phyloP scores from a whole-genome alignment of 2,329 filamentous ascomycete genomes.

The Canariomyces notabilis region DNA sequence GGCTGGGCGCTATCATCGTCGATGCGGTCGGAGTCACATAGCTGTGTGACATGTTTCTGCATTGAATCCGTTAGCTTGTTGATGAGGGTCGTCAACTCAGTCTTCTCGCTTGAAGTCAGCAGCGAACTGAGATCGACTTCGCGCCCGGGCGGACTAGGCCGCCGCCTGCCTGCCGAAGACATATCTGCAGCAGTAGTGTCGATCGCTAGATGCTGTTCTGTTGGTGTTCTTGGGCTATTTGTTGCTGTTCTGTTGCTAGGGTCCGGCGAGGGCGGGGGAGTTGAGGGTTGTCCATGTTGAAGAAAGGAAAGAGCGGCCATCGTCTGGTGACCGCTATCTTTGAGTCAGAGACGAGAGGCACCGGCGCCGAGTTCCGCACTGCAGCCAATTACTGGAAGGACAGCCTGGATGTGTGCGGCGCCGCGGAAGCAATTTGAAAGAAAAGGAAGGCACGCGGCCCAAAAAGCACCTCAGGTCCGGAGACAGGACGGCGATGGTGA shows the following conservation, averaged over 20 bases:
- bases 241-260: constrained; percentile 1
- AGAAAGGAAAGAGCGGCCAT: constrained; percentile 3
- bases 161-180: constrained; percentile 35
- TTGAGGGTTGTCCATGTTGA: constrained; percentile 8
- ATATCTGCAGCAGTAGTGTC: constrained; percentile 28
- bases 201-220: constrained; percentile 3
- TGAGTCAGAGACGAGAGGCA: background rate
- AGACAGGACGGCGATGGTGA: background rate
- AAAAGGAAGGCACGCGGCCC: background rate
- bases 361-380: background rate
- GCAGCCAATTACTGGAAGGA: background rate
- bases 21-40: constrained; percentile 43
- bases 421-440: background rate
- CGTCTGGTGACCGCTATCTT: constrained; percentile 6
- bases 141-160: constrained; percentile 35
- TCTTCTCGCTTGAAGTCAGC: constrained; percentile 44
- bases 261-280: background rate
- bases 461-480: no score
- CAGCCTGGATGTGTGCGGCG: background rate
- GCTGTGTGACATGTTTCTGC: constrained; percentile 45
- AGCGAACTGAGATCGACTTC: constrained; percentile 48
- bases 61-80: constrained; percentile 51
- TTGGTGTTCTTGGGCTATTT: constrained; percentile 1
- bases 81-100: constrained; percentile 49
- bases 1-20: constrained; percentile 26